Evolutionary conservation across 495 filamentous ascomycete species (phyloP), one percentile per base, ranked within the genome.

Genomic region (Penicillium riverlandense): DNA sequence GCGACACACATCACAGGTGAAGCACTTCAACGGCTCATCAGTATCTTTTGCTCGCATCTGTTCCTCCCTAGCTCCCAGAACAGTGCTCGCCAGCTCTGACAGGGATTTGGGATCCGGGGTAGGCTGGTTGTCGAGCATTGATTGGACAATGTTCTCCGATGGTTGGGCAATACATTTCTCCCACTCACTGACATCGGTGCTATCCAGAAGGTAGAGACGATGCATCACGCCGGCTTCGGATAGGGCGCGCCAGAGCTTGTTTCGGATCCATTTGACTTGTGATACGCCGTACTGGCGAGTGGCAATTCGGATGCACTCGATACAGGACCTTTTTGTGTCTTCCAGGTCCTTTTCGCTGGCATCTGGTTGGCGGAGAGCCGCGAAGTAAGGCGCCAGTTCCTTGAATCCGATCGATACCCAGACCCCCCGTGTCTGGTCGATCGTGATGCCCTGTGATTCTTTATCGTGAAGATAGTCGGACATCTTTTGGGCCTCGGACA

Each of bases 381-480:
- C 46, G 14, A 90, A 68, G 48, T 86, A 95, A 0, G 76, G 71
- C 40, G 84, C 71, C 59, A 96, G 80, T 60, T 99, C 88, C 55
- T 92, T 95, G 61, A 88, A 96, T 1, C 94, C 94, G 52, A 99
- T 97, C 9, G 90, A 91, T 40, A 92, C 82, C 88, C 90, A 97
- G 11, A 97, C 92, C 3, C 94, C 94, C 28, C 81, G 77, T 0
- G 77, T 83, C 39, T 75, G 69, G 50, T 97, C 86, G 14, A 92
- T 65, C 6, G 51, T 48, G 1, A 70, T 59, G 0, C 81, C 83
- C 8, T 70, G 53, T 0, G 65, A 55, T 11, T 72, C 50, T 35
- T 75, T 67, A 11, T 65, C 38, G 11, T 67, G 60, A 2, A 82
- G 58, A 41, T 75, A 79, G 4, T 74, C 60, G 30, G 77, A 78